These are phyloP conservation scores for Globisporangium okanoganense DNA, from an alignment of 352 stramenopile genomes.

Conservation along the genomic window DNA sequence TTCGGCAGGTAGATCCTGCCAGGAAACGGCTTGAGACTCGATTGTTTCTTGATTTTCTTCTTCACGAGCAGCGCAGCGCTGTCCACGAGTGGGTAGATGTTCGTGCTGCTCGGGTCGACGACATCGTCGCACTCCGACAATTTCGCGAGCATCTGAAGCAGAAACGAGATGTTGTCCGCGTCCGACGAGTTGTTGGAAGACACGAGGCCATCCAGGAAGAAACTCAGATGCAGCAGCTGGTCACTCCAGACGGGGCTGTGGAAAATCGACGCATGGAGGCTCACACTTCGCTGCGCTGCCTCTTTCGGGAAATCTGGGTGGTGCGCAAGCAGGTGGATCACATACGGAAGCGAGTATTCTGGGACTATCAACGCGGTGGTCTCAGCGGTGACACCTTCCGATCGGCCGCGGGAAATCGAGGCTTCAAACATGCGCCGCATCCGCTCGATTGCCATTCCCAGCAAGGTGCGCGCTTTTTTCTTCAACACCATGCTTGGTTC, in stretches of 20 bases:
- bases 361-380: slow-evolving; percentile 63
- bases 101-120: slow-evolving; percentile 26
- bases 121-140: slow-evolving; percentile 71
- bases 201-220: slow-evolving; percentile 75
- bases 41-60: slow-evolving; percentile 84
- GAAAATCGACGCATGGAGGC: slow-evolving; percentile 24
- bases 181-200: slow-evolving; percentile 35
- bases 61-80: slow-evolving; percentile 55
- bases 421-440: slow-evolving; percentile 79
- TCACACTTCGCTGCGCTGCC: slow-evolving; percentile 28
- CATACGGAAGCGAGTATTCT: slow-evolving; percentile 77
- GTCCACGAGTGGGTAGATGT: slow-evolving; percentile 68
- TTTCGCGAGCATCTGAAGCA: slow-evolving; percentile 80
- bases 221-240: slow-evolving; percentile 51
- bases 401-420: slow-evolving; percentile 20
- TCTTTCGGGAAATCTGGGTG: slow-evolving; percentile 62
- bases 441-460: slow-evolving; percentile 53
- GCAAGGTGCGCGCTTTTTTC: slow-evolving; percentile 44
- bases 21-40: slow-evolving; percentile 78
- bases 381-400: slow-evolving; percentile 11
- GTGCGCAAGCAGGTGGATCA: slow-evolving; percentile 80
- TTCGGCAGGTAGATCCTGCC: slow-evolving; percentile 83
- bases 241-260: slow-evolving; percentile 42
- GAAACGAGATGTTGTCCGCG: slow-evolving; percentile 82
- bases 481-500: slow-evolving; percentile 51